Conservation (phyloP, 441 rosid species). For the Adansonia madagascariensis region DNA sequence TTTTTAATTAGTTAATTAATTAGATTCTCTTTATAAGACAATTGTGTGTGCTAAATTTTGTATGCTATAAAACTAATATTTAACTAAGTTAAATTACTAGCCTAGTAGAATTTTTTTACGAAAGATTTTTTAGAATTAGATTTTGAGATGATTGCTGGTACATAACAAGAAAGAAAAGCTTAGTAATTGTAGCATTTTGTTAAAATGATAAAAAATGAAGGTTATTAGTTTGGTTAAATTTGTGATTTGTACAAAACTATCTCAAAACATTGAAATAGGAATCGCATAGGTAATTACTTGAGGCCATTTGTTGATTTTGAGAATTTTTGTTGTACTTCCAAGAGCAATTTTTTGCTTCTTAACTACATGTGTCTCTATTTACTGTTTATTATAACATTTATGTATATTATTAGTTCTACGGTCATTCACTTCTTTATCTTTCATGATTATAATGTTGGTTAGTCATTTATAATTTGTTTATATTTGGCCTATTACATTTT, state of each 20-base stretch:
- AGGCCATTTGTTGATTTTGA: background rate
- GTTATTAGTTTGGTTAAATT: background rate
- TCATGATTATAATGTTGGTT: too few relatives aligned
- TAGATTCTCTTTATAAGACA: background rate
- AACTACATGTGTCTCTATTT: background rate
- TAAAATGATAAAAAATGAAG: background rate
- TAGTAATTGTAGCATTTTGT: background rate
- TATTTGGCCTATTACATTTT: too few relatives aligned
- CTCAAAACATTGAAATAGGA: background rate
- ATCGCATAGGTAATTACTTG: background rate
- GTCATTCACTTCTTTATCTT: too few relatives aligned
- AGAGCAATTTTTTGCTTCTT: background rate
- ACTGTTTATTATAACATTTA: too few relatives aligned
- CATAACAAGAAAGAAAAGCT: slow-evolving; percentile 14
- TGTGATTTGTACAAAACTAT: background rate
- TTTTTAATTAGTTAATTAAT: background rate
- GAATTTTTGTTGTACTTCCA: background rate
- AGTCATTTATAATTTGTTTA: too few relatives aligned
- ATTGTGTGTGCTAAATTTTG: background rate
- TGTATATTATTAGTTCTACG: too few relatives aligned
- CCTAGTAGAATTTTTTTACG: background rate
- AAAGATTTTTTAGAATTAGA: background rate
- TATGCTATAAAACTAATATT: background rate
- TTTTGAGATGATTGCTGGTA: background rate
- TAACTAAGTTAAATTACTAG: background rate